phyloP scores from a whole-genome alignment of 1,284 basidiomycete genomes.

The Cryptococcus sp. region DNA sequence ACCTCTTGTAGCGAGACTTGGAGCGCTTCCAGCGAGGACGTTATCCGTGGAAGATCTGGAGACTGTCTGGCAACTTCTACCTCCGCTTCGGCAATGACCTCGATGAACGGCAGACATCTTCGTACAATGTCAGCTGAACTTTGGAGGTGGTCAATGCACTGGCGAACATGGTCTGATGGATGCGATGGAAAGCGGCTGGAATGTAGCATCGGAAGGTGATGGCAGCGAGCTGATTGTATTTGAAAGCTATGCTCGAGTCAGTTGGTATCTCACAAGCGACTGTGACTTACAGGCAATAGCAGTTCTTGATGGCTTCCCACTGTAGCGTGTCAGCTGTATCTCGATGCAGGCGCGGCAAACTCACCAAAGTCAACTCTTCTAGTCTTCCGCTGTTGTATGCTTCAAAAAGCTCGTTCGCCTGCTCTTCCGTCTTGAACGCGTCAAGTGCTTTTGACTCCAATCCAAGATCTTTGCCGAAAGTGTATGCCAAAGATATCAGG shows the following conservation, averaged over 20 bases:
- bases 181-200: background rate
- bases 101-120: background rate
- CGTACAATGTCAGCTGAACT: background rate
- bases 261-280: background rate
- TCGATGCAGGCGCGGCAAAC: background rate
- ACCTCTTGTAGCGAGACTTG: background rate
- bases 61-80: background rate
- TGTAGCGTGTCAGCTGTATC: background rate
- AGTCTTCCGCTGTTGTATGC: slow-evolving; percentile 8
- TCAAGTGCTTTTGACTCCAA: slow-evolving; percentile 17
- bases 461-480: slow-evolving; percentile 28
- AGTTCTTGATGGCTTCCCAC: slow-evolving; percentile 18
- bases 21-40: background rate
- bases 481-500: slow-evolving; percentile 33
- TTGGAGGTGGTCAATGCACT: slow-evolving; percentile 5
- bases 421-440: background rate
- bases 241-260: slow-evolving; percentile 2
- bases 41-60: background rate
- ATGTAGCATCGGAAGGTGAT: background rate
- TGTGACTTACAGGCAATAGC: slow-evolving; percentile 12
- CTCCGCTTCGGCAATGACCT: background rate
- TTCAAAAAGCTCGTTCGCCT: slow-evolving; percentile 2
- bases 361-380: slow-evolving; percentile 21
- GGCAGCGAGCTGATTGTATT: slow-evolving; percentile 6
- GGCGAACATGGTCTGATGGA: slow-evolving; percentile 5